These are phyloP conservation scores for Pisolithus thermaeus DNA, from an alignment of 1,284 basidiomycete species.

Conservation along the genomic window DNA sequence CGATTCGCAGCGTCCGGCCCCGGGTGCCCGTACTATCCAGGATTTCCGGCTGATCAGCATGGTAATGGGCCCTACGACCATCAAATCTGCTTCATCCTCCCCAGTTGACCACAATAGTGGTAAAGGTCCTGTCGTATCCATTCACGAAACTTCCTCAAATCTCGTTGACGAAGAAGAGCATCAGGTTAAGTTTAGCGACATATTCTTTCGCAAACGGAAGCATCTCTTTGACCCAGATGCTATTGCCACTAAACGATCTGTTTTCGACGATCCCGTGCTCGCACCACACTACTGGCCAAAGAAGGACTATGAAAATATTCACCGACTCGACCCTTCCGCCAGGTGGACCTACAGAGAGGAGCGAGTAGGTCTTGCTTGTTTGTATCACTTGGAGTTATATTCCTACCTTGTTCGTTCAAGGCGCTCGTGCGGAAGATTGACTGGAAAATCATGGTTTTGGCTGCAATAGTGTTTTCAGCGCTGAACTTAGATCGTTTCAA, in stretches of 20 bases:
- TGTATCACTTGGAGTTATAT: background rate
- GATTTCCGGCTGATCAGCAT: too few relatives aligned
- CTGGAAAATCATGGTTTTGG: conserved; percentile 43
- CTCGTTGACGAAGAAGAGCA: background rate
- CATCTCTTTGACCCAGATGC: background rate
- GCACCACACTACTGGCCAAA: conserved; percentile 51
- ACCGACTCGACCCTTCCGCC: conserved; percentile 60
- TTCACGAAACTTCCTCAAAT: background rate
- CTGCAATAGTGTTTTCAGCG: conserved; percentile 41
- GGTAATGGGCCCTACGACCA: too few relatives aligned
- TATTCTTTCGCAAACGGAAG: background rate
- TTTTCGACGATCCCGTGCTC: conserved; percentile 52
- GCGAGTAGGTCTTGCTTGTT: conserved; percentile 30
- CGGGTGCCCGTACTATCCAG: too few relatives aligned
- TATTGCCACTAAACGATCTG: conserved; percentile 40
- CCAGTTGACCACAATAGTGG: background rate
- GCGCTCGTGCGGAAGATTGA: conserved; percentile 44
- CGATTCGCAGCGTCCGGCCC: too few relatives aligned
- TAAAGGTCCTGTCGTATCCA: background rate
- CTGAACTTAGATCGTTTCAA: conserved; percentile 44
- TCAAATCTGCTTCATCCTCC: background rate
- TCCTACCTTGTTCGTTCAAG: conserved; percentile 2
- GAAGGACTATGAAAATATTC: conserved; percentile 52
- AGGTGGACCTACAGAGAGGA: conserved; percentile 71
- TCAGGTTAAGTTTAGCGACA: background rate